A percentile compares a stretch with the other conserved stretches of the same genome.
These are phyloP conservation scores for Thoreauomyces humboldtii DNA, from an alignment of 192 early-diverging fungal genomes.

Conservation along the genomic window DNA sequence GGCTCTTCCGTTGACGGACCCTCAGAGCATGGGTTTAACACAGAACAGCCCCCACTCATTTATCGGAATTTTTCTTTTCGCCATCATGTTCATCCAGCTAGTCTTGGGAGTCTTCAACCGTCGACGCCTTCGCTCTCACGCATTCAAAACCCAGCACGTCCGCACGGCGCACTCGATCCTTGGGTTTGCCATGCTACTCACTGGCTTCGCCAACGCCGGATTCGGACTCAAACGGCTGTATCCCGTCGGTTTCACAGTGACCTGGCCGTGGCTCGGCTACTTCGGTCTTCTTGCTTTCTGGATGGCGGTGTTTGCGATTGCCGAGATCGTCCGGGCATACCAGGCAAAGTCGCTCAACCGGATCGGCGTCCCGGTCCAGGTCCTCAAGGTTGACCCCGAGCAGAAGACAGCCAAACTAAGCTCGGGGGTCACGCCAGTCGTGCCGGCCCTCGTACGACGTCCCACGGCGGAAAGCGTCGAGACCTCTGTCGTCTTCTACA, in stretches of 20 bases:
- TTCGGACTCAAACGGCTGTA: constrained; percentile 33
- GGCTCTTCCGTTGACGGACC: neutral
- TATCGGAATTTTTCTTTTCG: constrained; percentile 30
- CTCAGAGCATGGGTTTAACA: neutral
- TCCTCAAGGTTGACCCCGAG: neutral
- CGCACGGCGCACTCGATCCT: constrained; percentile 4
- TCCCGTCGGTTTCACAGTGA: constrained; percentile 3
- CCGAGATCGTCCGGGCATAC: constrained; percentile 30
- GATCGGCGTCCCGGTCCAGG: neutral
- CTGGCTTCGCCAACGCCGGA: constrained; percentile 25
- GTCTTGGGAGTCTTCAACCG: constrained; percentile 14
- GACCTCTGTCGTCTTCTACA: neutral
- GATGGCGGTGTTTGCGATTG: constrained; percentile 18
- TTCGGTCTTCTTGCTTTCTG: constrained; percentile 13
- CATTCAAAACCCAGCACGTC: neutral
- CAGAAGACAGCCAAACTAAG: neutral
- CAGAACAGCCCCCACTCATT: constrained; percentile 19
- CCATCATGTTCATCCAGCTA: constrained; percentile 24
- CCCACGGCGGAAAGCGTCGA: neutral
- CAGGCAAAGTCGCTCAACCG: neutral
- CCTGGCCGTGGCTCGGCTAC: constrained; percentile 23
- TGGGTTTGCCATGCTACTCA: constrained; percentile 8
- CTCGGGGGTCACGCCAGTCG: neutral
- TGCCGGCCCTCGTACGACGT: neutral
- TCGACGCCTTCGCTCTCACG: constrained; percentile 25